Conservation (phyloP, 352 stramenopile genomes). For the Phytophthora podocarpi region DNA sequence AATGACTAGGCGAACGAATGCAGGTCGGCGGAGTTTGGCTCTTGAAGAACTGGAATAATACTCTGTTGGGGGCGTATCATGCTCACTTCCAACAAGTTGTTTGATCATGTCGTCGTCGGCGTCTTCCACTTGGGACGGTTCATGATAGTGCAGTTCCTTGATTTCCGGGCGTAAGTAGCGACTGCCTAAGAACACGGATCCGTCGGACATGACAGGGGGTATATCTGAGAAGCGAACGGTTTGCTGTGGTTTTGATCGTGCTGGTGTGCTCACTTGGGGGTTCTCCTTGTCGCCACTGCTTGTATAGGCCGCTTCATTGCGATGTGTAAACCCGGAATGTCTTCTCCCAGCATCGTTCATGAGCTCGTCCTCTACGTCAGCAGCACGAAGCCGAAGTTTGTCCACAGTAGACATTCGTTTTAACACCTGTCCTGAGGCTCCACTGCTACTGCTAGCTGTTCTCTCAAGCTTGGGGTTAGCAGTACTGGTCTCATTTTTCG, state of each 20-base stretch:
- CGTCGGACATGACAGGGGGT: constrained; percentile 34
- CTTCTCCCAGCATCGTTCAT: constrained; percentile 11
- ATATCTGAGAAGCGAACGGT: constrained; percentile 38
- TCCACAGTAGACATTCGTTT: constrained; percentile 28
- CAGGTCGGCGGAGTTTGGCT: neutral
- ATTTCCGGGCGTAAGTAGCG: constrained; percentile 53
- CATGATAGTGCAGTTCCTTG: constrained; percentile 24
- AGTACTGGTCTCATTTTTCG: neutral
- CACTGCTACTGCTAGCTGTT: constrained; percentile 3
- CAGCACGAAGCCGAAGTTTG: constrained; percentile 24
- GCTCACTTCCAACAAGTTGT: constrained; percentile 21
- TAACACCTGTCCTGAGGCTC: neutral
- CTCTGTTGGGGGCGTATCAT: neutral
- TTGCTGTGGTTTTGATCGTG: neutral
- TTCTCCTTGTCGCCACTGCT: neutral
- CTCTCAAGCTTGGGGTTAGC: constrained; percentile 5
- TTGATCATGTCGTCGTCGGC: constrained; percentile 28
- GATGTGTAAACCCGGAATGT: neutral
- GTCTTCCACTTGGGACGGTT: constrained; percentile 29
- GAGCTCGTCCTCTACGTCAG: constrained; percentile 33
- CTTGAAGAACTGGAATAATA: neutral
- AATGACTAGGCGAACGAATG: constrained; percentile 23
- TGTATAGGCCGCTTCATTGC: neutral
- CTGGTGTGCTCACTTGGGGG: neutral
- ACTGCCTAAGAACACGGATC: constrained; percentile 45